Conservation (phyloP, 2,329 filamentous ascomycete genomes). For the Alternaria sp. region DNA sequence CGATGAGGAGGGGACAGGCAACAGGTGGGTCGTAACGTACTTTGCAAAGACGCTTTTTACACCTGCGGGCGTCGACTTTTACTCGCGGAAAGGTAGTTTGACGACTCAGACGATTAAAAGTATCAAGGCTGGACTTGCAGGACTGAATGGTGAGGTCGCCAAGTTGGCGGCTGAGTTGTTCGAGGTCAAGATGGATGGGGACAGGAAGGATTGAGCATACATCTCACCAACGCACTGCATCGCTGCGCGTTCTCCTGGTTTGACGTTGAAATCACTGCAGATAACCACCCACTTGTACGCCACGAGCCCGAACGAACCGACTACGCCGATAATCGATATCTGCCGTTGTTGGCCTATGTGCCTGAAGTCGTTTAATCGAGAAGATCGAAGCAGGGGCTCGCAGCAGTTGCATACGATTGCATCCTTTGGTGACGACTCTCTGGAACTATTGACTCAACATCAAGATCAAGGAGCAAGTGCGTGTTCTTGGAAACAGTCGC, state of each 20-base stretch:
- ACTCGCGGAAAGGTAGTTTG: slow-evolving; percentile 68
- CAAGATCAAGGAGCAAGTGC: slow-evolving; percentile 33
- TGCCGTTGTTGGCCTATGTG: background rate
- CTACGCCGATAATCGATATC: background rate
- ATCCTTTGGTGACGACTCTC: background rate
- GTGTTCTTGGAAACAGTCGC: slow-evolving; percentile 21
- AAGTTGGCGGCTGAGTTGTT: slow-evolving; percentile 63
- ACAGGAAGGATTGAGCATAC: slow-evolving; percentile 23
- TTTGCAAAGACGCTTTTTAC: slow-evolving; percentile 86
- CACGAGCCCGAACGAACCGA: background rate
- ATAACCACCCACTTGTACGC: background rate
- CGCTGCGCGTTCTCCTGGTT: background rate
- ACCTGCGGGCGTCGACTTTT: slow-evolving; percentile 81
- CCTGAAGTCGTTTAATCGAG: slow-evolving; percentile 23
- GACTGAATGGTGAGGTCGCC: slow-evolving; percentile 61
- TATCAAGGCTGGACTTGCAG: slow-evolving; percentile 65
- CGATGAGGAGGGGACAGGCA: slow-evolving; percentile 58
- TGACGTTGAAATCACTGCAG: background rate
- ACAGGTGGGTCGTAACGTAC: slow-evolving; percentile 80
- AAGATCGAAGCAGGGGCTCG: slow-evolving; percentile 17
- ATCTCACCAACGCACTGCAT: background rate
- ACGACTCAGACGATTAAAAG: slow-evolving; percentile 63
- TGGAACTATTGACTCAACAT: background rate
- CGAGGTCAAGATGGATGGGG: slow-evolving; percentile 50
- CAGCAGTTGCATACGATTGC: slow-evolving; percentile 13